Evolutionary conservation across 2,329 filamentous ascomycete genomes (phyloP), one percentile per base, ranked within the genome.

Genomic region (Pseudogymnoascus sp.): DNA sequence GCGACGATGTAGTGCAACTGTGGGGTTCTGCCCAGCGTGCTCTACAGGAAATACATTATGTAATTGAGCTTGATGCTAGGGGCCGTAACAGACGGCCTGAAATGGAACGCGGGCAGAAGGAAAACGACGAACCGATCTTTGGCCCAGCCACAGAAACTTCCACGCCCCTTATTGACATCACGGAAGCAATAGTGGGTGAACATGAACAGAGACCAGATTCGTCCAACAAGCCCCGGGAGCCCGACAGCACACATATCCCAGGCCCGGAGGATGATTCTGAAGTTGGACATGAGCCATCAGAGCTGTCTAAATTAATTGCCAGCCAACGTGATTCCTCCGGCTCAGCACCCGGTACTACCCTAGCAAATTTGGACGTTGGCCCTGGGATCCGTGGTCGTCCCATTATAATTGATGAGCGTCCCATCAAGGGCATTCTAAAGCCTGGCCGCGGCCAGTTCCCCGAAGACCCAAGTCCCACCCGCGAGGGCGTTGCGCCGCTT

Each of bases 401-500:
- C 9, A 6, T 41, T 18, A 41, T 41, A 41, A 22, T 41, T 41
- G 87, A 90, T 16, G 81, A 82, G 41, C 88, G 89, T 65, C 82
- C 84, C 3, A 83, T 90, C 63, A 94, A 89, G 74, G 87, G 92
- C 14, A 97, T 97, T 61, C 79, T 97, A 41, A 94, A 95, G 73
- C 82, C 84, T 61, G 92, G 93, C 0, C 91, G 86, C 12, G 80
- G 82, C 22, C 88, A 88, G 69, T 97, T 97, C 69, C 93, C 93
- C 0, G 92, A 97, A 70, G 88, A 96, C 64, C 84, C 85, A 0
- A 88, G 92, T 66, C 88, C 90, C 0, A 81, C 95, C 37, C 84
- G 92, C 18, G 93, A 97, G 73, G 93, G 92, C n/a, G 92, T 96
- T 6, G 92, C 92, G 1, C 92, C 92, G 14, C 84, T 96, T 70